Evolutionary conservation across 345 rosid species (phyloP).

Genomic region (Streptanthus diversifolius): DNA sequence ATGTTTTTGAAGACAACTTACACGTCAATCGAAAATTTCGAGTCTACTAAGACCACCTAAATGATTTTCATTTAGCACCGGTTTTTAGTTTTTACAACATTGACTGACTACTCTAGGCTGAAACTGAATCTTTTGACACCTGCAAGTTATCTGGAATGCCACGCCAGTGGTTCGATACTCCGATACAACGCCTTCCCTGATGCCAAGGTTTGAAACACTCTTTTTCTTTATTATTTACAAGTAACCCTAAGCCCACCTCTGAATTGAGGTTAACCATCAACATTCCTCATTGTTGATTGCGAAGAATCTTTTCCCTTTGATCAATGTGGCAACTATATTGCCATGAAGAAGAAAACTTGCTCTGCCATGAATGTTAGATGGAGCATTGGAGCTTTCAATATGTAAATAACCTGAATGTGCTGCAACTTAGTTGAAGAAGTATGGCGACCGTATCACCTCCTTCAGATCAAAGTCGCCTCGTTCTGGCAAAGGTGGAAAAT

Average conservation of each 20-base stretch:
- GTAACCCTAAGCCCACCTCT: constrained; percentile 23
- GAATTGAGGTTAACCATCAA: constrained; percentile 21
- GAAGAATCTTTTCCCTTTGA: neutral
- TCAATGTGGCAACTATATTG: constrained; percentile 6
- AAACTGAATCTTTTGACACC: neutral
- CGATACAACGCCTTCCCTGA: neutral
- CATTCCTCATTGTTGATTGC: constrained; percentile 24
- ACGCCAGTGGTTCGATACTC: constrained; percentile 5
- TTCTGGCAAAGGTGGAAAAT: constrained; percentile 86
- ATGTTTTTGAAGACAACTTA: constrained; percentile 3
- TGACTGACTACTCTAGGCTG: constrained; percentile 5
- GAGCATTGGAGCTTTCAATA: neutral
- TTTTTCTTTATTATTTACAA: constrained; percentile 27
- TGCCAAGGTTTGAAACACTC: constrained; percentile 6
- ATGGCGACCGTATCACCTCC: constrained; percentile 72
- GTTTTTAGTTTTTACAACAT: neutral
- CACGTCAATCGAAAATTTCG: constrained; percentile 3
- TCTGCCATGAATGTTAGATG: constrained; percentile 22
- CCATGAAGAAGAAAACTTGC: constrained; percentile 18
- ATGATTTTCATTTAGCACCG: neutral
- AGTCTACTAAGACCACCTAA: neutral
- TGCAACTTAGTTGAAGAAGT: constrained; percentile 80
- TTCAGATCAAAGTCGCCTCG: constrained; percentile 90
- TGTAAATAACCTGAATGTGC: neutral
- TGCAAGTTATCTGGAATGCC: constrained; percentile 3